Percentiles rank a stretch among this genome's conserved stretches.
phyloP scores from a whole-genome alignment of 768 basidiomycete genomes.

The Naganishia randhawae region DNA sequence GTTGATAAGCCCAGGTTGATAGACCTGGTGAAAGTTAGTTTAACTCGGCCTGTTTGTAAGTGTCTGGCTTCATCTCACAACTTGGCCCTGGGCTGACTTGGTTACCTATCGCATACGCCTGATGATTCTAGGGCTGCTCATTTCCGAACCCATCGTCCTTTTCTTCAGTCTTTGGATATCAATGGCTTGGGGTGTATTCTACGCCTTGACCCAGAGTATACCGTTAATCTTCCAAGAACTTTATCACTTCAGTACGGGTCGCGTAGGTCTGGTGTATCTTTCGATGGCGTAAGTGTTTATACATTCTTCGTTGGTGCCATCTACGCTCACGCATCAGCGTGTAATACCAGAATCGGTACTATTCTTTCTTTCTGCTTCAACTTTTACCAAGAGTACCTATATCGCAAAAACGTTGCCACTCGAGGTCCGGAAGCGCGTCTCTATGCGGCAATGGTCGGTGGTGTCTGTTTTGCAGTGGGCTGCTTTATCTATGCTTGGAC shows the following conservation, averaged over 20 bases:
- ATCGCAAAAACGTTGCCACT: conserved; percentile 34
- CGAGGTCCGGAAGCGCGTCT: conserved; percentile 48
- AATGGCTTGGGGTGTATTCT: conserved; percentile 75
- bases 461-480: conserved; percentile 42
- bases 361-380: conserved; percentile 38
- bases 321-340: neutral
- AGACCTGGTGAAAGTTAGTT: conserved; percentile 64
- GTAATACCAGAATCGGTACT: conserved; percentile 39
- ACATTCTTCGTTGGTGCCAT: neutral
- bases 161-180: conserved; percentile 58
- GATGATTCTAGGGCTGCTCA: conserved; percentile 44
- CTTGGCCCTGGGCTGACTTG: neutral
- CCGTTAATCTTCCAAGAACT: conserved; percentile 59
- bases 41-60: conserved; percentile 69
- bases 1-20: conserved; percentile 38
- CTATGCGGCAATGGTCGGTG: conserved; percentile 45
- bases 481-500: conserved; percentile 70
- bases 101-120: neutral
- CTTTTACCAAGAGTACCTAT: conserved; percentile 44
- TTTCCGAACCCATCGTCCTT: conserved; percentile 69
- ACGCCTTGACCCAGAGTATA: conserved; percentile 58
- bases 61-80: conserved; percentile 30
- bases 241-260: conserved; percentile 61
- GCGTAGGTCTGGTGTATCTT: conserved; percentile 62
- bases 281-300: conserved; percentile 52